phyloP scores from a whole-genome alignment of 192 early-diverging fungal species.

The Obelidium mucronatum region DNA sequence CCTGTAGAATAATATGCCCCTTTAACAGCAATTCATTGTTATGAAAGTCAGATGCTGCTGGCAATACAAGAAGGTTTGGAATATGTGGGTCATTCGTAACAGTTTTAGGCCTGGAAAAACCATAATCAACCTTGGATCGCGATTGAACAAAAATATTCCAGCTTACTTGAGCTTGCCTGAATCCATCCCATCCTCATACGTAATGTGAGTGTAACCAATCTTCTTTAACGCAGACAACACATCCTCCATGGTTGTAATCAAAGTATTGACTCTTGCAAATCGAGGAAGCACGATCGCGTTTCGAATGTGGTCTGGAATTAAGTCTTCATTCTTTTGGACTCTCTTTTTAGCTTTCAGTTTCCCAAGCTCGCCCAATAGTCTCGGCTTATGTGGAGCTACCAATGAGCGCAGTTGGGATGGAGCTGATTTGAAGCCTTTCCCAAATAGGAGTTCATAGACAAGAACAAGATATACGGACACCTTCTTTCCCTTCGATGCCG shows the following conservation, averaged over 20 bases:
- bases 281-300: slow-evolving; percentile 74
- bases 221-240: slow-evolving; percentile 67
- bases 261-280: slow-evolving; percentile 90
- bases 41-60: slow-evolving; percentile 89
- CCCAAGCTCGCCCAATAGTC: slow-evolving; percentile 79
- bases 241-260: slow-evolving; percentile 72
- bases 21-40: slow-evolving; percentile 74
- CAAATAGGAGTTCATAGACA: slow-evolving; percentile 89
- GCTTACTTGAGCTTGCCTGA: slow-evolving; percentile 9
- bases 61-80: slow-evolving; percentile 83
- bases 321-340: slow-evolving; percentile 70
- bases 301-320: slow-evolving; percentile 66
- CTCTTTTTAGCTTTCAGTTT: slow-evolving; percentile 76
- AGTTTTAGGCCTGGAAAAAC: slow-evolving; percentile 39
- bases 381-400: slow-evolving; percentile 70
- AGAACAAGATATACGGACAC: slow-evolving; percentile 53
- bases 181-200: slow-evolving; percentile 16
- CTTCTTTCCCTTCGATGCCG: slow-evolving; percentile 31
- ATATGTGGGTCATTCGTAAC: slow-evolving; percentile 75
- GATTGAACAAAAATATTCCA: no score
- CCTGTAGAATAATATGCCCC: slow-evolving; percentile 88
- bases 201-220: slow-evolving; percentile 63
- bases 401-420: slow-evolving; percentile 64
- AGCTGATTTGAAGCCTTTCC: slow-evolving; percentile 66
- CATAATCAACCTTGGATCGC: background rate